Conservation (phyloP, 2,329 filamentous ascomycete species). For the Coniella lustricola region DNA sequence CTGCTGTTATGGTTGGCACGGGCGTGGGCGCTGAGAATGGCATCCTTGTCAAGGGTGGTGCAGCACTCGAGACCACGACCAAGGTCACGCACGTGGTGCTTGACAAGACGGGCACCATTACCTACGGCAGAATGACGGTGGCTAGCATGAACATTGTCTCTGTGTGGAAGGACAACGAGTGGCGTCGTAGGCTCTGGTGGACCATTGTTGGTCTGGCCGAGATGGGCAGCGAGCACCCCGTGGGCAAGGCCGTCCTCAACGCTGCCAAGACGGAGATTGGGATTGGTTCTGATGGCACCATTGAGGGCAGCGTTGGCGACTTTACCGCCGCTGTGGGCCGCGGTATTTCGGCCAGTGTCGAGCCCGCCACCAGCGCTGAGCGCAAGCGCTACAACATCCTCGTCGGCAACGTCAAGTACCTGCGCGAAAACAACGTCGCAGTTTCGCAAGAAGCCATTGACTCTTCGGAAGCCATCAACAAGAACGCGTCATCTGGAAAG, state of each 20-base stretch:
- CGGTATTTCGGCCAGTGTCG: slow-evolving; percentile 75
- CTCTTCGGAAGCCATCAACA: slow-evolving; percentile 54
- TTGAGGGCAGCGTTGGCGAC: slow-evolving; percentile 79
- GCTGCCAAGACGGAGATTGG: slow-evolving; percentile 71
- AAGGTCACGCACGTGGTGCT: slow-evolving; percentile 85
- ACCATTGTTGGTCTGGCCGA: slow-evolving; percentile 91
- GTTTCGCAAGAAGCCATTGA: slow-evolving; percentile 58
- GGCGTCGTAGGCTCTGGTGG: slow-evolving; percentile 80
- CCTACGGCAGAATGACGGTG: slow-evolving; percentile 91
- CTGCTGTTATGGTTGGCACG: slow-evolving; percentile 98
- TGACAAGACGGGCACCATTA: slow-evolving; percentile 94
- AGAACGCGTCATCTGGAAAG: slow-evolving; percentile 30
- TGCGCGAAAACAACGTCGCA: slow-evolving; percentile 61
- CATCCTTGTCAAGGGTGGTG: slow-evolving; percentile 95
- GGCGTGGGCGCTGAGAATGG: slow-evolving; percentile 91
- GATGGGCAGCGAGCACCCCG: slow-evolving; percentile 90
- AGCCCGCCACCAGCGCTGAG: slow-evolving; percentile 63
- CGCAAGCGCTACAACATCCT: slow-evolving; percentile 70
- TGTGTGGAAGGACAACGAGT: slow-evolving; percentile 62
- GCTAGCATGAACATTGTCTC: slow-evolving; percentile 61
- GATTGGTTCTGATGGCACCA: slow-evolving; percentile 60
- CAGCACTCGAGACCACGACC: slow-evolving; percentile 82
- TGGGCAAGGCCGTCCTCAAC: slow-evolving; percentile 77
- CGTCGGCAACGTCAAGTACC: slow-evolving; percentile 73
- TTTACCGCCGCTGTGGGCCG: slow-evolving; percentile 79